phyloP scores from a whole-genome alignment of 73 alveolate species.

The Paramecium biaurelia region DNA sequence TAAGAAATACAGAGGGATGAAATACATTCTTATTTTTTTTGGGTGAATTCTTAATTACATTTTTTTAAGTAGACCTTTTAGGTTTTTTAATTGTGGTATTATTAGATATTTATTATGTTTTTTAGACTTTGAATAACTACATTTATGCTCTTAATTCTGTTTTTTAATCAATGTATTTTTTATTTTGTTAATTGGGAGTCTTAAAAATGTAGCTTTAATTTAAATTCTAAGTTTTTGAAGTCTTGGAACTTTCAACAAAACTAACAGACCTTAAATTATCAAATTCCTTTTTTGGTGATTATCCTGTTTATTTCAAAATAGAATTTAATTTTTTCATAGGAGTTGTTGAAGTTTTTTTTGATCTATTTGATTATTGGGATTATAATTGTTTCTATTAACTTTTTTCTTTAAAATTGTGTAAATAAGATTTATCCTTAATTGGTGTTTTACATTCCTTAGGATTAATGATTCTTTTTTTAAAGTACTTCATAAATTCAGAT shows the following conservation, averaged over 20 bases:
- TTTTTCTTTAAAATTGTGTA: background rate
- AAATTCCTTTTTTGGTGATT: background rate
- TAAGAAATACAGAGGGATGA: background rate
- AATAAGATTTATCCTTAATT: background rate
- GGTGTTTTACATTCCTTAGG: constrained; percentile 26
- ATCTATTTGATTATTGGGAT: background rate
- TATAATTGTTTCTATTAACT: background rate
- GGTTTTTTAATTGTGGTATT: background rate
- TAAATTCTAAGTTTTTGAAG: background rate
- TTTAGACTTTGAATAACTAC: background rate
- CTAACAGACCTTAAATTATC: background rate
- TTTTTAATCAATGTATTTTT: constrained; percentile 21
- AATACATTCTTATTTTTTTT: background rate
- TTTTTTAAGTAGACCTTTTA: background rate
- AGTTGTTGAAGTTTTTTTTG: background rate
- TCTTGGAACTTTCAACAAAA: background rate
- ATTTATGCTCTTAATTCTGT: constrained; percentile 43
- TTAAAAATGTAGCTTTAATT: background rate
- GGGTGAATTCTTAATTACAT: background rate
- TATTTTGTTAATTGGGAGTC: background rate
- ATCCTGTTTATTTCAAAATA: background rate
- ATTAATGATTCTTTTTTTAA: background rate
- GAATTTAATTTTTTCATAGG: background rate
- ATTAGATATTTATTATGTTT: background rate
- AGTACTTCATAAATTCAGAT: background rate